Percentiles rank a stretch among this genome's conserved stretches.
phyloP scores from a whole-genome alignment of 2,329 filamentous ascomycete species.

The Trichoderma sp. region DNA sequence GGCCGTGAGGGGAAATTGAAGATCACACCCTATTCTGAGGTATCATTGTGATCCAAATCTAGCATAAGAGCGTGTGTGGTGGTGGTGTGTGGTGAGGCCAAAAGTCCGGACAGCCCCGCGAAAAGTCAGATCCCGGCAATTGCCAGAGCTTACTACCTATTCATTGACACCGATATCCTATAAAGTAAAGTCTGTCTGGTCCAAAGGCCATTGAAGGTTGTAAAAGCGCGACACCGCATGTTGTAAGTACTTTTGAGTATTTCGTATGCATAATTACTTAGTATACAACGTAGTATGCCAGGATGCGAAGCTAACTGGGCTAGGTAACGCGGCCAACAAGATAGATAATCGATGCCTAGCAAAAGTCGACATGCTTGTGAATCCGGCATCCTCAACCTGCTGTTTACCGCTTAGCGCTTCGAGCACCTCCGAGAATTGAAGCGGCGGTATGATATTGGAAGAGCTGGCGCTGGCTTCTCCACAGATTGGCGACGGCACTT shows the following conservation, averaged over 20 bases:
- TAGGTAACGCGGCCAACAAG: not conserved
- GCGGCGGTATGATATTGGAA: constrained; percentile 20
- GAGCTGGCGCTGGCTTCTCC: constrained; percentile 13
- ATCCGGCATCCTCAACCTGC: constrained; percentile 18
- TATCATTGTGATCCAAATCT: constrained; percentile 13
- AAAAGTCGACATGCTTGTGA: not conserved
- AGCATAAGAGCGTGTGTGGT: not conserved
- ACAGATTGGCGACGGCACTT: constrained; percentile 28
- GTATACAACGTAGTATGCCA: not conserved
- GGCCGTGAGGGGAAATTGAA: not conserved
- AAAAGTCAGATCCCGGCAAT: not conserved
- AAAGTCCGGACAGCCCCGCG: constrained; percentile 6
- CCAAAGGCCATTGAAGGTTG: not conserved
- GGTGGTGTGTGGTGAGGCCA: constrained; percentile 1
- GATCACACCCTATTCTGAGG: constrained; percentile 13
- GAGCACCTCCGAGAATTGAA: not conserved
- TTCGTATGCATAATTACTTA: not conserved
- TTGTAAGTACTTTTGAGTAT: not conserved
- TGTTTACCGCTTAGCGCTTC: constrained; percentile 15
- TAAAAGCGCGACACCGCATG: not conserved
- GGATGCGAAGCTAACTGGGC: not conserved
- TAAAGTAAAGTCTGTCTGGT: not conserved
- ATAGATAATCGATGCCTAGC: not conserved
- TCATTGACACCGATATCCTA: not conserved
- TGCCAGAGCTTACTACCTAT: not conserved